Evolutionary conservation across 2,329 filamentous ascomycete species (phyloP).

Genomic region (Alternaria sp.): DNA sequence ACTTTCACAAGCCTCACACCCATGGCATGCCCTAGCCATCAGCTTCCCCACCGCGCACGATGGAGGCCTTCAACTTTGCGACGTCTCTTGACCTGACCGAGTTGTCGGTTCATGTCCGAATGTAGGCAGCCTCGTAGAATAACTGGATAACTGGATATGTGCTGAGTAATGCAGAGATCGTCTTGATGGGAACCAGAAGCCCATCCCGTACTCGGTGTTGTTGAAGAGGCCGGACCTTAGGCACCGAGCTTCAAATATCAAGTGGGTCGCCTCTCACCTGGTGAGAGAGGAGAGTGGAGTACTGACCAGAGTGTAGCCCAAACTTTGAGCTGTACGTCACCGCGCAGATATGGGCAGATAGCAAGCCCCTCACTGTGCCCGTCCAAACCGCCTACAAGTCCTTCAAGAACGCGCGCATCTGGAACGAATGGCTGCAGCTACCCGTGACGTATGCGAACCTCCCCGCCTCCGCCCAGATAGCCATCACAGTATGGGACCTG

Average conservation of each 20-base stretch:
- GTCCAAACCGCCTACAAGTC: conserved; percentile 92
- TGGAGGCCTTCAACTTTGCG: conserved; percentile 97
- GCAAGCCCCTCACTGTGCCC: conserved; percentile 90
- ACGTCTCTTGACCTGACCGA: conserved; percentile 79
- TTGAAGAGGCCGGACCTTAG: conserved; percentile 79
- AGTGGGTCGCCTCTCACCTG: conserved; percentile 51
- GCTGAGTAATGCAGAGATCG: conserved; percentile 63
- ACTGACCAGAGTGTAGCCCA: conserved; percentile 57
- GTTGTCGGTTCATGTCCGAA: conserved; percentile 69
- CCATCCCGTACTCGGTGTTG: conserved; percentile 77
- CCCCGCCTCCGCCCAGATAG: conserved; percentile 80
- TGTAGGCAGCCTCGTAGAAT: conserved; percentile 61
- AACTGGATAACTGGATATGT: no score
- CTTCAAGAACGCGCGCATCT: conserved; percentile 76
- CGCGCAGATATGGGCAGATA: conserved; percentile 92
- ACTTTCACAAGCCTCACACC: conserved; percentile 6
- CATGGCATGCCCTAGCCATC: conserved; percentile 35
- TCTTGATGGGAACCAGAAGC: conserved; percentile 78
- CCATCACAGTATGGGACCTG: conserved; percentile 94
- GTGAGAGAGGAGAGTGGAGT: neutral
- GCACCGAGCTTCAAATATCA: conserved; percentile 85
- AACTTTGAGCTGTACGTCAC: conserved; percentile 92
- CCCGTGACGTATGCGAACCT: conserved; percentile 84
- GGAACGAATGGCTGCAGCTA: conserved; percentile 96
- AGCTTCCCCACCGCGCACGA: conserved; percentile 50